Evolutionary conservation across 108 stramenopile genomes (phyloP).

Genomic region (Discostella pseudostelligera): DNA sequence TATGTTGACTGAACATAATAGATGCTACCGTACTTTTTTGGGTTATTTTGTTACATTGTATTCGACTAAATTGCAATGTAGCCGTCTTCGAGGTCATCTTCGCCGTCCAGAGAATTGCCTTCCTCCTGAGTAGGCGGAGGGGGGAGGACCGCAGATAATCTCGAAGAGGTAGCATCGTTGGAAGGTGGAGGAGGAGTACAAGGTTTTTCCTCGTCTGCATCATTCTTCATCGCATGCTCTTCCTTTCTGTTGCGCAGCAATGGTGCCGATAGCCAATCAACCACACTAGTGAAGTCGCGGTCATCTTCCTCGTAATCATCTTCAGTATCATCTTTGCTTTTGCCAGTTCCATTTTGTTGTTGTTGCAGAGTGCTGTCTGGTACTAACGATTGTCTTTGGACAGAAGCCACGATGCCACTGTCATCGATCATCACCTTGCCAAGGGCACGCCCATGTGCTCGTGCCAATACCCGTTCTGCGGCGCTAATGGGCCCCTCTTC

Average conservation of each 20-base stretch:
- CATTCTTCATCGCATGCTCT: neutral
- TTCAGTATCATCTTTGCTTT: neutral
- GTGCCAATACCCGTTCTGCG: conserved; percentile 34
- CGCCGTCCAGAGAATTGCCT: conserved; percentile 5
- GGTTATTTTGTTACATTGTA: too few species aligned
- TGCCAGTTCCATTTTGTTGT: neutral
- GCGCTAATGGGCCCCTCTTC: conserved; percentile 12
- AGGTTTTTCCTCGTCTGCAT: neutral
- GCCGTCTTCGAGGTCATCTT: conserved; percentile 55
- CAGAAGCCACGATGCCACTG: neutral
- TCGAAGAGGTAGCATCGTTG: too few species aligned
- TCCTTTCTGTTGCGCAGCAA: conserved; percentile 2
- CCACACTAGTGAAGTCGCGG: conserved; percentile 14
- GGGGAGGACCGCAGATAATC: too few species aligned
- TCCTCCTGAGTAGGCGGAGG: too few species aligned
- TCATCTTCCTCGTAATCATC: conserved; percentile 17
- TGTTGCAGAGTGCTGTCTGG: too few species aligned
- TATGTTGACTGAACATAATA: too few species aligned
- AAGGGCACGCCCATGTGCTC: conserved; percentile 19
- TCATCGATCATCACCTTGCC: conserved; percentile 17
- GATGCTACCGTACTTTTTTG: too few species aligned
- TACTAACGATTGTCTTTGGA: too few species aligned
- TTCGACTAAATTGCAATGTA: conserved; percentile 46
- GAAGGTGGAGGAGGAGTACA: neutral
- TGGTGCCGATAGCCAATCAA: conserved; percentile 40